Conservation (phyloP, 2,329 filamentous ascomycete species). For the Zasmidium angulare region DNA sequence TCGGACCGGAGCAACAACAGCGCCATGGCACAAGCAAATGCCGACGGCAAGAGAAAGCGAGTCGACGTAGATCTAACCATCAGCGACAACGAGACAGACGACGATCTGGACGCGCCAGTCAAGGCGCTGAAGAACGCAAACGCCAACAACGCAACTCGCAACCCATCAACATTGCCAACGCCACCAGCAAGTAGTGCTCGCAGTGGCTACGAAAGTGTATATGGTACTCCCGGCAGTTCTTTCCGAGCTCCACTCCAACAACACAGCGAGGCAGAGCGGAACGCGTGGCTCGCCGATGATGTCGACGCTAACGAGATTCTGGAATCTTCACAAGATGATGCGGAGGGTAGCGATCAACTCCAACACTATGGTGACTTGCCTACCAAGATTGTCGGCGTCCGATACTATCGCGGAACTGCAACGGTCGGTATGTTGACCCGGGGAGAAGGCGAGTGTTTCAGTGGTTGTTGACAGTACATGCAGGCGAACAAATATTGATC, state of each 20-base stretch:
- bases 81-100: constrained; percentile 14
- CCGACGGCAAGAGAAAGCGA: constrained; percentile 21
- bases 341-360: constrained; percentile 27
- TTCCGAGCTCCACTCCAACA: neutral
- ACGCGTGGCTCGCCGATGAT: constrained; percentile 29
- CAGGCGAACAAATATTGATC: constrained; percentile 63
- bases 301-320: constrained; percentile 32
- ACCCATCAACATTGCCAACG: constrained; percentile 2
- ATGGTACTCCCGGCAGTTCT: constrained; percentile 8
- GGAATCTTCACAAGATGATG: constrained; percentile 31
- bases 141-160: neutral
- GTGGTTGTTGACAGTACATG: neutral
- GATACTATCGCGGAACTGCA: constrained; percentile 62
- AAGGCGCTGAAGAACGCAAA: neutral
- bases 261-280: constrained; percentile 22
- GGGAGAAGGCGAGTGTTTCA: too few species aligned
- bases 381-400: constrained; percentile 61
- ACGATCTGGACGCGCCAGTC: constrained; percentile 6
- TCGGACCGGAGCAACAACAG: neutral
- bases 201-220: constrained; percentile 10
- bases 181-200: constrained; percentile 14
- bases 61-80: constrained; percentile 24
- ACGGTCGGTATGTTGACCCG: constrained; percentile 36
- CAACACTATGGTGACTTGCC: constrained; percentile 40
- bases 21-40: neutral